phyloP scores from a whole-genome alignment of 2,329 filamentous ascomycete genomes.

The Microcera coccophila region DNA sequence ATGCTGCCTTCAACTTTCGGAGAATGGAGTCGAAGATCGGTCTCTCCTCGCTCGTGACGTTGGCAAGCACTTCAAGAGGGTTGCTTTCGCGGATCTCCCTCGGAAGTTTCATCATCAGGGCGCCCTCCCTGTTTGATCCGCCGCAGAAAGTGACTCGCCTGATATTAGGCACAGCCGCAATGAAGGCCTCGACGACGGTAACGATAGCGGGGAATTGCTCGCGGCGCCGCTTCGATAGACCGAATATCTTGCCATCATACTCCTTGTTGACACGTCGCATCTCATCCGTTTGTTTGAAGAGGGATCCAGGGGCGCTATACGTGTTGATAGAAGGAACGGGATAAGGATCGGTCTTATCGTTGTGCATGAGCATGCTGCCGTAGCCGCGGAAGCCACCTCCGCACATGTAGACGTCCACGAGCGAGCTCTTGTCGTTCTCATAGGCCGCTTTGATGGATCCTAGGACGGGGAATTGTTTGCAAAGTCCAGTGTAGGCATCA shows the following conservation, averaged over 20 bases:
- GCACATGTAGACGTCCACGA: slow-evolving; percentile 75
- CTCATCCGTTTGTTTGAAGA: slow-evolving; percentile 54
- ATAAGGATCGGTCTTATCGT: slow-evolving; percentile 69
- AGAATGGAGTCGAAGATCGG: slow-evolving; percentile 36
- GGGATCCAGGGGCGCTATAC: slow-evolving; percentile 60
- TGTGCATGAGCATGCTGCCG: slow-evolving; percentile 82
- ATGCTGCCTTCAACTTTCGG: slow-evolving; percentile 36
- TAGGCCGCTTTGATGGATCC: slow-evolving; percentile 35
- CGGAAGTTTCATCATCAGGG: slow-evolving; percentile 68
- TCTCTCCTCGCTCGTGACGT: slow-evolving; percentile 23
- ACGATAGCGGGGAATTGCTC: slow-evolving; percentile 80
- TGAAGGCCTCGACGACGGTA: slow-evolving; percentile 72
- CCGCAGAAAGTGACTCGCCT: slow-evolving; percentile 77
- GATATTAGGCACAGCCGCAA: slow-evolving; percentile 65
- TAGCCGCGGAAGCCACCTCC: slow-evolving; percentile 89
- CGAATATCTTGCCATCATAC: slow-evolving; percentile 59
- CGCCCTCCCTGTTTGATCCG: slow-evolving; percentile 82
- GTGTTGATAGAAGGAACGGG: slow-evolving; percentile 80
- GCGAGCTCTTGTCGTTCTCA: slow-evolving; percentile 26
- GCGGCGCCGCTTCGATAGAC: slow-evolving; percentile 75
- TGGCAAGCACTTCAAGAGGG: slow-evolving; percentile 51
- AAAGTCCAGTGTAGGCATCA: slow-evolving; percentile 55
- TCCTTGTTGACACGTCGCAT: slow-evolving; percentile 51
- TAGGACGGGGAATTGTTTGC: slow-evolving; percentile 49
- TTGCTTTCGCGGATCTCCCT: slow-evolving; percentile 56